A percentile compares a stretch with the other conserved stretches of the same genome.
Conservation (phyloP, 2,329 filamentous ascomycete species). For the Madurella fahalii region DNA sequence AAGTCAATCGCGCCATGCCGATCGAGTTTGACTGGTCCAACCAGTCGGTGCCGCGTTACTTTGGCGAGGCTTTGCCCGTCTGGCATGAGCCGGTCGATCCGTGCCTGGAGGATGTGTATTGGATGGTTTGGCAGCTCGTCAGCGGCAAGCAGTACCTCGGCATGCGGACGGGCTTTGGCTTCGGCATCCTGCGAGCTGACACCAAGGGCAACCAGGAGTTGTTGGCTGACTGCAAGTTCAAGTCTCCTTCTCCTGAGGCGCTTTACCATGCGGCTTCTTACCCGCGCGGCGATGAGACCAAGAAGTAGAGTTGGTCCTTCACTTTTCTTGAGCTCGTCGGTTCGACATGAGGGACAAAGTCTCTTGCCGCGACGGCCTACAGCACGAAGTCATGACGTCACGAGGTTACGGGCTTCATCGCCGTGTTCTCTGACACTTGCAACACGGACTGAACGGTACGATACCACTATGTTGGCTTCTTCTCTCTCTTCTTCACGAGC, state of each 20-base stretch:
- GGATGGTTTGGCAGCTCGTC: conserved; percentile 26
- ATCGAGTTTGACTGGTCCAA: conserved; percentile 13
- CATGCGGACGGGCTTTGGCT: conserved; percentile 20
- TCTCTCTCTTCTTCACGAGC: too few species aligned
- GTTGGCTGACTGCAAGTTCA: conserved; percentile 17
- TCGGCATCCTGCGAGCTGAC: conserved; percentile 9
- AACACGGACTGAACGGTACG: too few species aligned
- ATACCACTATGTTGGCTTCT: too few species aligned
- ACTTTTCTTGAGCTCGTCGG: too few species aligned
- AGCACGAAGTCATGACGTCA: background rate
- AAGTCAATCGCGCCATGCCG: conserved; percentile 10
- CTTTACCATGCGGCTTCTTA: conserved; percentile 12
- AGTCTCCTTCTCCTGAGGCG: conserved; percentile 16
- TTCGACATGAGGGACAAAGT: too few species aligned
- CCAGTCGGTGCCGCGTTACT: conserved; percentile 9
- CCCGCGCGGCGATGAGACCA: conserved; percentile 1
- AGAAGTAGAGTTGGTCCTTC: background rate
- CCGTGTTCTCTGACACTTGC: too few species aligned
- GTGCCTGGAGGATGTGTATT: conserved; percentile 26
- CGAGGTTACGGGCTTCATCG: too few species aligned
- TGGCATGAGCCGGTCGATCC: conserved; percentile 26
- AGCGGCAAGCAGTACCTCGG: conserved; percentile 19
- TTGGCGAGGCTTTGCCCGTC: conserved; percentile 17
- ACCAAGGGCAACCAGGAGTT: conserved; percentile 1
- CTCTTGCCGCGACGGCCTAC: too few species aligned